Conservation (phyloP, 495 filamentous ascomycete genomes). For the Aspergillus bridgeri region DNA sequence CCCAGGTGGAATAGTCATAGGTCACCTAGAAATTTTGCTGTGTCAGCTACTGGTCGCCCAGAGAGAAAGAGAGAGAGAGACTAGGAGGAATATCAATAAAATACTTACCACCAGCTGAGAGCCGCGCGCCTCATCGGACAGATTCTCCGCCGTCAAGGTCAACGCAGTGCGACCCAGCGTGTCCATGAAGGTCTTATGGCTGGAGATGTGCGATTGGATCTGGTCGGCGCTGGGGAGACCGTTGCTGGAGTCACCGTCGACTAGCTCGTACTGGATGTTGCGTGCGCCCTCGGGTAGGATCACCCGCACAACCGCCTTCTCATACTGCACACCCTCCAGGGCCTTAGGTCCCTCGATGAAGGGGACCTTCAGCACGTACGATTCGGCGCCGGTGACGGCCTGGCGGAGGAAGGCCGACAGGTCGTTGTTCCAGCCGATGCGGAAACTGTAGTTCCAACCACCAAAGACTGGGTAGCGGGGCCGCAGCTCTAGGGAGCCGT, state of each 20-base stretch:
- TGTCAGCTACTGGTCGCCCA: constrained; percentile 1
- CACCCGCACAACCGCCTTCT: constrained; percentile 72
- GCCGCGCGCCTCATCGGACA: constrained; percentile 84
- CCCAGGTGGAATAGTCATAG: constrained; percentile 79
- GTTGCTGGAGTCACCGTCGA: constrained; percentile 37
- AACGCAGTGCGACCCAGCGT: constrained; percentile 84
- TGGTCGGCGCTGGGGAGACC: constrained; percentile 33
- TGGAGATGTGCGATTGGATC: constrained; percentile 50
- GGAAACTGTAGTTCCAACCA: constrained; percentile 96
- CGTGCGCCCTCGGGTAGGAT: constrained; percentile 88
- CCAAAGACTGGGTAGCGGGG: constrained; percentile 93
- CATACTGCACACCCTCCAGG: constrained; percentile 80
- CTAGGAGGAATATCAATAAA: constrained; percentile 2
- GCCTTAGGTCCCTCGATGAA: constrained; percentile 90
- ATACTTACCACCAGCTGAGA: constrained; percentile 64
- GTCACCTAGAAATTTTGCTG: constrained; percentile 45
- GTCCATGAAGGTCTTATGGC: constrained; percentile 87
- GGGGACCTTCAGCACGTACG: constrained; percentile 88
- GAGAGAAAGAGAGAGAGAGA: too few relatives aligned
- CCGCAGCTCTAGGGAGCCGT: constrained; percentile 82
- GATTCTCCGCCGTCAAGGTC: constrained; percentile 73
- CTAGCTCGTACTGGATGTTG: constrained; percentile 56
- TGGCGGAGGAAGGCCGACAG: constrained; percentile 70
- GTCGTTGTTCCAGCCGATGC: constrained; percentile 89
- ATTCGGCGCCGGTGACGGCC: constrained; percentile 46